Base-by-base conservation (phyloP, 2,329 filamentous ascomycete species). In the Rhexocercosporidium sp. region DNA sequence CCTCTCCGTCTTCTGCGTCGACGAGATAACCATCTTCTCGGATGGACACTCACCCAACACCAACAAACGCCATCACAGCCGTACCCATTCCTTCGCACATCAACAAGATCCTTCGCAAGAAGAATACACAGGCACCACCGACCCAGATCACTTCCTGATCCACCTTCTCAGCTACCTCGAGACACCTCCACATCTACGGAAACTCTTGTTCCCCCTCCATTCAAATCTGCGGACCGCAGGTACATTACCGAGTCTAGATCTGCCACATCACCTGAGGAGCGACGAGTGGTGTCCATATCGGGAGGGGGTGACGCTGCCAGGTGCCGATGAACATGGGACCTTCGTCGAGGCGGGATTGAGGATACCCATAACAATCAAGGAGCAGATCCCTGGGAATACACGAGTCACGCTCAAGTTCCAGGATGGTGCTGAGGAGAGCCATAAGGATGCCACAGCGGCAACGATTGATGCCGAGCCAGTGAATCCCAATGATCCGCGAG, bases 141-240 rank as follows among this genome's bases (percentile, higher is more conserved):
- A 96, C 75, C 92, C 92, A 0, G 89, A 89, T 66, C 90, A 94
- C 80, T 96, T 95, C 79, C 84, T 97, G 25, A 85, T 88, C 60
- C 93, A 96, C 75, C 81, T 96, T 7, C 83, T 97, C 8, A 90
- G 87, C 67, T 97, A 94, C 79, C 87, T 96, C 68, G 93, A 97
- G 79, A 92, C 92, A 4, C 93, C 93, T 34, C 92, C 93, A 0
- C 91, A 96, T 79, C 88, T 97, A 79, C 88, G 92, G 73, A 90
- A 89, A 76, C 80, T 84, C 1, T 83, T 97, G 3, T 95, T 96
- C 73, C 90, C 90, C 0, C 82, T 94, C 69, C 93, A 96, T 75
- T 89, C 91, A 11, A 94, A 96, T 76, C 83, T 96, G 49, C 84
- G 87, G 46, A 87, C 88, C 14, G 92, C 92, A 46, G 92, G 92